These are phyloP conservation scores for Solidago caesia DNA, from an alignment of 129 eudicot genomes.

Conservation along the genomic window DNA sequence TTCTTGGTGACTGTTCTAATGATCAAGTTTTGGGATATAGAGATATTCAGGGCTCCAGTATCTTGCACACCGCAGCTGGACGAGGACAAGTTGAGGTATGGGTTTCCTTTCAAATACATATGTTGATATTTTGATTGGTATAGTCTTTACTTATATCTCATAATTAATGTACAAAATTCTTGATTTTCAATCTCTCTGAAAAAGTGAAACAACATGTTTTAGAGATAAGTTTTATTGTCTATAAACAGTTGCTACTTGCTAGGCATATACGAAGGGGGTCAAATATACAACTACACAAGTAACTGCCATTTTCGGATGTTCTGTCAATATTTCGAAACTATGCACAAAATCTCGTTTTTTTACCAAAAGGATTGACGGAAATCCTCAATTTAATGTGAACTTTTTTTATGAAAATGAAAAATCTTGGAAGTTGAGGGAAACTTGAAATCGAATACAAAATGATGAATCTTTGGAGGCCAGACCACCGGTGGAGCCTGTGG, in stretches of 20 bases:
- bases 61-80: slow-evolving; percentile 90
- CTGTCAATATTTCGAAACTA: too few relatives aligned
- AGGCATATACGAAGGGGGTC: too few relatives aligned
- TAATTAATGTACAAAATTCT: not conserved
- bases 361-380: too few relatives aligned
- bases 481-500: not conserved
- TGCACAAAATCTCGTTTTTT: too few relatives aligned
- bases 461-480: not conserved
- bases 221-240: too few relatives aligned
- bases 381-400: too few relatives aligned
- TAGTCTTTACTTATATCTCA: not conserved
- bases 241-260: too few relatives aligned
- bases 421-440: not conserved
- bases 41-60: slow-evolving; percentile 74
- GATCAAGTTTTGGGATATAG: slow-evolving; percentile 49
- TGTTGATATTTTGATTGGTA: not conserved
- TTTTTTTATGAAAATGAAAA: not conserved
- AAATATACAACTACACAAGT: too few relatives aligned
- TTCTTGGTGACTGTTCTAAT: slow-evolving; percentile 64
- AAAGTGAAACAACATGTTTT: too few relatives aligned
- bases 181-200: not conserved
- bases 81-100: slow-evolving; percentile 82
- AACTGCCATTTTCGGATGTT: too few relatives aligned
- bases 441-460: not conserved
- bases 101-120: not conserved